phyloP scores from a whole-genome alignment of 1,284 basidiomycete species.

The Trametes polyzona region DNA sequence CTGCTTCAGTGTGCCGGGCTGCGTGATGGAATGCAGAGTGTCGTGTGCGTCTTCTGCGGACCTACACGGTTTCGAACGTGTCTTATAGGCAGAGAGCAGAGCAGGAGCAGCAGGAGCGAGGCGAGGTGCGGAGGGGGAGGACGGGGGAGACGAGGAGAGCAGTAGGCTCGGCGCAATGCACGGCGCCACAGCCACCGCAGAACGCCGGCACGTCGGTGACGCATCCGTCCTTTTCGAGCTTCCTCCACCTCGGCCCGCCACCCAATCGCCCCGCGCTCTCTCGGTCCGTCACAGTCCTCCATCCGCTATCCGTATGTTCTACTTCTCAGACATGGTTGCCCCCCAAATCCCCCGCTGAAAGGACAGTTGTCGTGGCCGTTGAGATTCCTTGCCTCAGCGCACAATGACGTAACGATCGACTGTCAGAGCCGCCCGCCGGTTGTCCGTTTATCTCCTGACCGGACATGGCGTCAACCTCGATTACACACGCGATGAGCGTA shows the following conservation, averaged over 20 bases:
- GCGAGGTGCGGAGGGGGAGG: neutral
- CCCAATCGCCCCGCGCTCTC: neutral
- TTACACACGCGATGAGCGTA: too few relatives aligned
- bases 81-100: neutral
- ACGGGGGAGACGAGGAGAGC: neutral
- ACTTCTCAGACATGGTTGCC: too few relatives aligned
- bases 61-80: neutral
- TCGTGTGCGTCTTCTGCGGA: too few relatives aligned
- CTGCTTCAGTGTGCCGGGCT: conserved; percentile 7
- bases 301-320: neutral
- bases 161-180: conserved; percentile 6
- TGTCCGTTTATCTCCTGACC: neutral
- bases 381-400: too few relatives aligned
- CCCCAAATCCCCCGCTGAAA: too few relatives aligned
- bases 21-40: conserved; percentile 18
- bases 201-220: neutral
- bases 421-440: neutral
- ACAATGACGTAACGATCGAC: conserved; percentile 1
- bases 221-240: neutral
- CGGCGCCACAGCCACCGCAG: conserved; percentile 16
- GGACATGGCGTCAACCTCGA: neutral
- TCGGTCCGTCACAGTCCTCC: neutral
- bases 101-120: neutral
- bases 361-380: too few relatives aligned
- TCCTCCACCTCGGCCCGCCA: conserved; percentile 1